Percentiles rank a stretch among this genome's conserved stretches.
These are phyloP conservation scores for Mycosphaerelloides madeirae DNA, from an alignment of 2,329 filamentous ascomycete genomes.

Conservation along the genomic window DNA sequence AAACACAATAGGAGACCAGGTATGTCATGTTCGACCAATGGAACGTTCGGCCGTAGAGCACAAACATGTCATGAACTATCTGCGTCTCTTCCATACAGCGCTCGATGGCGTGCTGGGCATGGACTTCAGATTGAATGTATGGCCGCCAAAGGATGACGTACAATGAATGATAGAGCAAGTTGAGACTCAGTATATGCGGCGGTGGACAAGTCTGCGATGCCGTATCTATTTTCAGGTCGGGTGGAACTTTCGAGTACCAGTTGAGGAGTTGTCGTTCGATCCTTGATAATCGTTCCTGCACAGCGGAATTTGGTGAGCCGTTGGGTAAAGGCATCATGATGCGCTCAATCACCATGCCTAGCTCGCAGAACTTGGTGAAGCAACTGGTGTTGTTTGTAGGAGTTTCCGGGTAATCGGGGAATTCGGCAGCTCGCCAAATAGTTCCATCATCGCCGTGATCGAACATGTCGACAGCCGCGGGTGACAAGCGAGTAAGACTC, in stretches of 20 bases:
- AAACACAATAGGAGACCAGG: conserved; percentile 5
- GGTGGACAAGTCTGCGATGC: too few relatives aligned
- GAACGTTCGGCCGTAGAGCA: conserved; percentile 1
- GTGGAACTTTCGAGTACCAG: too few relatives aligned
- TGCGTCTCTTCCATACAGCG: neutral
- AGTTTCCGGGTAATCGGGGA: conserved; percentile 3
- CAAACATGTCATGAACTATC: conserved; percentile 4
- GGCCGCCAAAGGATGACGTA: conserved; percentile 6
- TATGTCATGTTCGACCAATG: conserved; percentile 6
- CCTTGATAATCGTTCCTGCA: neutral
- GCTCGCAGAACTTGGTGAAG: conserved; percentile 1
- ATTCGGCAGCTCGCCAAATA: conserved; percentile 1
- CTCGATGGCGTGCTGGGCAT: neutral
- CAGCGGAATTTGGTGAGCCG: neutral
- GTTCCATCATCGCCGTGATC: conserved; percentile 1
- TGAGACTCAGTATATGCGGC: conserved; percentile 3
- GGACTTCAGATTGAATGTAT: neutral
- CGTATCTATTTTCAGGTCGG: too few relatives aligned
- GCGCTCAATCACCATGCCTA: conserved; percentile 1
- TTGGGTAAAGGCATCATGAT: neutral
- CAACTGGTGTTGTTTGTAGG: neutral
- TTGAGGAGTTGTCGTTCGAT: conserved; percentile 1
- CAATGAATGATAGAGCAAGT: conserved; percentile 3
- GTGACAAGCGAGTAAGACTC: neutral
- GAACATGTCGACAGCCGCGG: conserved; percentile 1